These are phyloP conservation scores for Nemania serpens DNA, from an alignment of 2,329 filamentous ascomycete genomes.

Conservation along the genomic window DNA sequence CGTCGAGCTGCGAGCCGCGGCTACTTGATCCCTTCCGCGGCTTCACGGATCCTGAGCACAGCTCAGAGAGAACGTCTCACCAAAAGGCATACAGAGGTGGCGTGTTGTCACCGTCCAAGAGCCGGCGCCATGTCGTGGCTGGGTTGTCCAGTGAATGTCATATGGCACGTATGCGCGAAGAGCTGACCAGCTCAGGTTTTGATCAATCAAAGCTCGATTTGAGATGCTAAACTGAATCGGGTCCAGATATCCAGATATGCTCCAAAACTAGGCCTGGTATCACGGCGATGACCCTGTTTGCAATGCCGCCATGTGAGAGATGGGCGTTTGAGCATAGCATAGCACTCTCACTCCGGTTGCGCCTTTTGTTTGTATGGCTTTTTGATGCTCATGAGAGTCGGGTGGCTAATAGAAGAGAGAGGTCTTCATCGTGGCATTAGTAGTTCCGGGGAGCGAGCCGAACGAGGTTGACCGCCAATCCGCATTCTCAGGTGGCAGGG, in stretches of 20 bases:
- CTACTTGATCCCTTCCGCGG: not conserved
- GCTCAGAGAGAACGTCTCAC: no score
- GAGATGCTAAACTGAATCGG: not conserved
- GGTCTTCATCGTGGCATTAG: not conserved
- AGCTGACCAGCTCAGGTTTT: not conserved
- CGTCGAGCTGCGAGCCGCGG: conserved; percentile 9
- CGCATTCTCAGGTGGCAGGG: not conserved
- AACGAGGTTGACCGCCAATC: conserved; percentile 19
- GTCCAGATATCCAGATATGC: not conserved
- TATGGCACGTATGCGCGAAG: not conserved
- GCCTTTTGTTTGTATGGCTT: not conserved
- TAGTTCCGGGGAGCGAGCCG: not conserved
- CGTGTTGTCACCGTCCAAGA: conserved; percentile 1
- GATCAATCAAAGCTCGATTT: not conserved
- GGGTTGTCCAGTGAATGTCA: not conserved
- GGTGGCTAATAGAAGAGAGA: not conserved
- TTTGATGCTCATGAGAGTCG: not conserved
- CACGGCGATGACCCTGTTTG: not conserved
- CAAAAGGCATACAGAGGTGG: no score
- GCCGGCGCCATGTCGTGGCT: not conserved
- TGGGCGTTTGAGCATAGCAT: not conserved
- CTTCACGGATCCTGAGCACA: not conserved
- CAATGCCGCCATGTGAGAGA: not conserved
- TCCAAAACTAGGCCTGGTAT: not conserved
- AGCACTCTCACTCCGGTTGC: not conserved